Evolutionary conservation across 2,329 filamentous ascomycete species (phyloP).

Genomic region (Sporothrix humicola): DNA sequence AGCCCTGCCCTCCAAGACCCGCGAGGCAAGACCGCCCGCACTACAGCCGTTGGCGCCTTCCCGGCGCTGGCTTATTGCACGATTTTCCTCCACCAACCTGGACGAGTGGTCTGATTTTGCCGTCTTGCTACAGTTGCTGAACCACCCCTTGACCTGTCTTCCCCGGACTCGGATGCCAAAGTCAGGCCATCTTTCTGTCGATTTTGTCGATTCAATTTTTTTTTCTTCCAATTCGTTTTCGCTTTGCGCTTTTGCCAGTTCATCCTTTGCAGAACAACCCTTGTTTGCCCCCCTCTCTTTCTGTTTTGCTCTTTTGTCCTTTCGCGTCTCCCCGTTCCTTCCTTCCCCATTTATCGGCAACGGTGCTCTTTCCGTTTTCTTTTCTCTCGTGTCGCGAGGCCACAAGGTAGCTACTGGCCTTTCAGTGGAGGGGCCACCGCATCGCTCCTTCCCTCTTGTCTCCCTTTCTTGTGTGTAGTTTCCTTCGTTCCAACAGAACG

Average conservation of each 20-base stretch:
- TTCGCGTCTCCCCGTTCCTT: slow-evolving; percentile 5
- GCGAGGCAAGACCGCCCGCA: slow-evolving; percentile 22
- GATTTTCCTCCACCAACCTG: slow-evolving; percentile 37
- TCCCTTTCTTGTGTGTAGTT: slow-evolving; percentile 14
- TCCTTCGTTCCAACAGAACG: neutral
- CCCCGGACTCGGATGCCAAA: slow-evolving; percentile 36
- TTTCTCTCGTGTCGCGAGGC: slow-evolving; percentile 14
- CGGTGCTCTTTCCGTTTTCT: slow-evolving; percentile 20
- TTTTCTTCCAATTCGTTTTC: neutral
- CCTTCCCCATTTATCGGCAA: neutral
- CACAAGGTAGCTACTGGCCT: neutral
- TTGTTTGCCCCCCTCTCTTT: slow-evolving; percentile 8
- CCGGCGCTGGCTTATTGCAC: slow-evolving; percentile 36
- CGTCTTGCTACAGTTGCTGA: slow-evolving; percentile 36
- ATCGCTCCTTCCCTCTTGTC: neutral
- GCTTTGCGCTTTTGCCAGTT: slow-evolving; percentile 12
- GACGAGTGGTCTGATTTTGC: slow-evolving; percentile 39
- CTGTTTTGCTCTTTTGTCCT: neutral
- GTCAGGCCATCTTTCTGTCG: slow-evolving; percentile 38
- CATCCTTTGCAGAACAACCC: neutral
- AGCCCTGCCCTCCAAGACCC: neutral
- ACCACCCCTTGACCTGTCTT: slow-evolving; percentile 34
- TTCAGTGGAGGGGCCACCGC: neutral
- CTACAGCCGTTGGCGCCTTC: slow-evolving; percentile 35
- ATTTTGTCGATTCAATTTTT: slow-evolving; percentile 33